phyloP scores from a whole-genome alignment of 257 asterid genomes.

The Galeopsis tetrahit region DNA sequence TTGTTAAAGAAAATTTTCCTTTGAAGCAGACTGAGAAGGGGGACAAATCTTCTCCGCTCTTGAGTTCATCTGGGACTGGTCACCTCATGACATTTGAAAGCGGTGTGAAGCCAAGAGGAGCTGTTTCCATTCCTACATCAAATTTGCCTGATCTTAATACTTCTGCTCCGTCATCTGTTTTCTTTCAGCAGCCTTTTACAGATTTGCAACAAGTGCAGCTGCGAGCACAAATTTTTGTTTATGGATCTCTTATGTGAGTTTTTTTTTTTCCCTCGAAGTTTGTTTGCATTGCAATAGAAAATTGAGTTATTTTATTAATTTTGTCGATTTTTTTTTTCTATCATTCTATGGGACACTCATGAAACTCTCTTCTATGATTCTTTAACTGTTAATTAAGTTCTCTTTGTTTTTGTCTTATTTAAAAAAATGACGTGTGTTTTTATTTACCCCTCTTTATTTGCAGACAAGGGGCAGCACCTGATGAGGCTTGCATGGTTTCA shows the following conservation, averaged over 20 bases:
- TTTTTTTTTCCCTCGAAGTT: constrained; percentile 17
- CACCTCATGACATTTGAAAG: constrained; percentile 60
- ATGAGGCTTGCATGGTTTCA: constrained; percentile 94
- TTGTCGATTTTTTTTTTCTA: background rate
- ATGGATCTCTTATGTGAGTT: constrained; percentile 98
- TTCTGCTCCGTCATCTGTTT: constrained; percentile 58
- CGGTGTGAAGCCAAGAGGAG: constrained; percentile 49
- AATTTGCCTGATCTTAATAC: constrained; percentile 86
- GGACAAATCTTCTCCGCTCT: constrained; percentile 47
- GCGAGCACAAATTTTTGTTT: constrained; percentile 96
- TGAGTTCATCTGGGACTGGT: constrained; percentile 53
- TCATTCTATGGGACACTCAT: background rate
- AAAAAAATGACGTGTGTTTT: constrained; percentile 29
- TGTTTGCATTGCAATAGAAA: constrained; percentile 1
- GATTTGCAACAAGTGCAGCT: constrained; percentile 95
- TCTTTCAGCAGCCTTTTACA: constrained; percentile 89
- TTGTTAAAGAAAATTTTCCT: constrained; percentile 54
- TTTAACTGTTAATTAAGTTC: constrained; percentile 14
- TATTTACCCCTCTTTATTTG: constrained; percentile 21
- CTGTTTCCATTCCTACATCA: constrained; percentile 61
- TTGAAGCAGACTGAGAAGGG: constrained; percentile 55
- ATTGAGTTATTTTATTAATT: constrained; percentile 11
- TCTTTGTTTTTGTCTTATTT: constrained; percentile 18
- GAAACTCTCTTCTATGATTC: constrained; percentile 7
- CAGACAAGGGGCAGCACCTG: constrained; percentile 98